Percentiles rank a stretch among this genome's conserved stretches.
Conservation (phyloP, 2,329 filamentous ascomycete species). For the Paracoccidioides brasiliensis region DNA sequence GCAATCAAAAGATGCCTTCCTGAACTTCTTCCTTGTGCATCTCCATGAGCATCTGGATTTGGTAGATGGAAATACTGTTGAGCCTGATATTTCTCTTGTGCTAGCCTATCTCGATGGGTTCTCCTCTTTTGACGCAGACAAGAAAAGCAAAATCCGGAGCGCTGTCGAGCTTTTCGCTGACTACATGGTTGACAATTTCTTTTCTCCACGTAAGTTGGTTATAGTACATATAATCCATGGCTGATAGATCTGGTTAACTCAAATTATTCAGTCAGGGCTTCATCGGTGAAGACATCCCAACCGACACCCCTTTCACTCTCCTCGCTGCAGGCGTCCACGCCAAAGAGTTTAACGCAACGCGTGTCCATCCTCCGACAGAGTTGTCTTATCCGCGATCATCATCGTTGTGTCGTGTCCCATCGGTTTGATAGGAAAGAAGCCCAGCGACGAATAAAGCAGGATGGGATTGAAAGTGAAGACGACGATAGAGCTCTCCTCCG, state of each 20-base stretch:
- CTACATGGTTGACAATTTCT: background rate
- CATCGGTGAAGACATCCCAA: conserved; percentile 11
- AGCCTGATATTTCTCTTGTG: background rate
- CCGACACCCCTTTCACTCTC: conserved; percentile 7
- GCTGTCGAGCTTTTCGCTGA: background rate
- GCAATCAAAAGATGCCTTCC: background rate
- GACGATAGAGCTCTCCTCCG: conserved; percentile 8
- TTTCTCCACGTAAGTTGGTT: background rate
- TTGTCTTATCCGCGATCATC: conserved; percentile 9
- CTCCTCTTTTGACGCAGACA: background rate
- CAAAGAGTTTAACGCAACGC: background rate
- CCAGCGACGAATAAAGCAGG: conserved; percentile 4
- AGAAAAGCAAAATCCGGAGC: background rate
- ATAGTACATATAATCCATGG: background rate
- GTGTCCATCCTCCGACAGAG: conserved; percentile 5
- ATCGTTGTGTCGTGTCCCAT: conserved; percentile 10
- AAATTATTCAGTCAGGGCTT: conserved; percentile 10
- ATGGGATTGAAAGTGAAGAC: conserved; percentile 8
- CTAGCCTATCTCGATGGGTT: background rate
- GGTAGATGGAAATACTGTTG: background rate
- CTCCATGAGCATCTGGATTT: background rate
- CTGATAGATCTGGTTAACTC: background rate
- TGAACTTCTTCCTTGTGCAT: background rate
- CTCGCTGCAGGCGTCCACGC: background rate
- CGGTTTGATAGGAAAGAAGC: conserved; percentile 9